These are phyloP conservation scores for Lodderomyces jiufengensis DNA, from an alignment of 1,139 yeast genomes.

Conservation along the genomic window DNA sequence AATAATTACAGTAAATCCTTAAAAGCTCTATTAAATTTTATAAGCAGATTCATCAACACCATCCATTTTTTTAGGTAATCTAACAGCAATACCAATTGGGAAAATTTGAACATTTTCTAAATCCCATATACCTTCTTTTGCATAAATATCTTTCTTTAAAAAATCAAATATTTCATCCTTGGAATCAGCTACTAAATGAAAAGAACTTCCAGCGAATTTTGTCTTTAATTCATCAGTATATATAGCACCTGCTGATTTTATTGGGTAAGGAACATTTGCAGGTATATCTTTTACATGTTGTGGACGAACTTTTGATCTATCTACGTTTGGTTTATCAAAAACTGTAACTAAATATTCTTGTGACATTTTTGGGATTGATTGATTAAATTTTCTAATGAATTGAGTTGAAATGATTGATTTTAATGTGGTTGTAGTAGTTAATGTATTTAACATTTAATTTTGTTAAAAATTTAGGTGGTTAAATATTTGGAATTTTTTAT, in stretches of 20 bases:
- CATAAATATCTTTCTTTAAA: constrained; percentile 61
- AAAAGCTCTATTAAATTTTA: constrained; percentile 13
- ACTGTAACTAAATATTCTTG: constrained; percentile 68
- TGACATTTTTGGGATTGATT: constrained; percentile 15
- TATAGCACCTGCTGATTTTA: constrained; percentile 66
- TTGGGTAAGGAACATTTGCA: constrained; percentile 47
- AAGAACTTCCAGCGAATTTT: constrained; percentile 67
- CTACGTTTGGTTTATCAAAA: constrained; percentile 64
- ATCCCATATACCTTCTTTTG: constrained; percentile 73
- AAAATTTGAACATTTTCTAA: constrained; percentile 56
- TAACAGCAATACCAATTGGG: constrained; percentile 46
- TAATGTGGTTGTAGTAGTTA: neutral
- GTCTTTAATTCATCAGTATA: constrained; percentile 48
- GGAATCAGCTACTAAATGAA: constrained; percentile 59
- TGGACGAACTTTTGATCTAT: constrained; percentile 53
- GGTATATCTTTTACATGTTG: constrained; percentile 59
- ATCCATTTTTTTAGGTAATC: constrained; percentile 25
- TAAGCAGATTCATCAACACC: constrained; percentile 22
- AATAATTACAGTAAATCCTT: neutral
- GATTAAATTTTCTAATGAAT: constrained; percentile 6
- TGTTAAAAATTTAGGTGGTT: no score
- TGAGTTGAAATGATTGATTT: neutral
- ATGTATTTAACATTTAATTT: no score
- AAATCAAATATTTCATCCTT: constrained; percentile 62
- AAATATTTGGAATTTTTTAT: no score